Base-by-base conservation (phyloP, 768 basidiomycete genomes). In the Leccinum fibrillosum region DNA sequence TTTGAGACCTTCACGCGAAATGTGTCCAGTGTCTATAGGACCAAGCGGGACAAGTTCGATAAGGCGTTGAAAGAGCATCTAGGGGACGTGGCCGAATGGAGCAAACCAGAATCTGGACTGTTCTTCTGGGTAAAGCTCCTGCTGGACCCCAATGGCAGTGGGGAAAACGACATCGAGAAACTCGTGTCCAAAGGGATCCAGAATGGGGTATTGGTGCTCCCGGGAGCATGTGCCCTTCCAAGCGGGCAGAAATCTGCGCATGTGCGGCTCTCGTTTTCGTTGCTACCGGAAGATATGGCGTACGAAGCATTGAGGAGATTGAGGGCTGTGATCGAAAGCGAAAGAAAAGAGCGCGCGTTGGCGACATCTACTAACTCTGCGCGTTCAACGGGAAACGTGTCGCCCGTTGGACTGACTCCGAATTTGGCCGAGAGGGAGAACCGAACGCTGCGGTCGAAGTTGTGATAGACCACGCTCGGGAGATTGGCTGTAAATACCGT, bases 181-280 rank as follows among this genome's bases (percentile, higher is more conserved):
- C 67, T 92, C 66, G 78, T 79, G 53, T 85, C 81, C 21, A 85
- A 82, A 4, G 90, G 90, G 9, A 78, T 89, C 49, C 82, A 84
- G 64, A 81, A 82, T 25, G 92, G 92, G 17, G 89, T 93, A 11
- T 81, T 94, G 23, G 90, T 88, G 35, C 80, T 95, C 10, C 92
- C 92, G 4, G 91, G 90, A 13, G 83, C 79, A 3, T 83, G 82
- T n/a, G 91, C 91, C 74, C 75, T 86, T 55, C 89, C 90, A 12
- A 84, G 81, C 58, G 84, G 83, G 15, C 73, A 79, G 28, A 83
- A 79, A 69, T 85, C 86, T 19, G 75, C 82, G 25, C 88, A 87
- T 68, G 86, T 93, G 34, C 78, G 93, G 35, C 87, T 89, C 30
- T 77, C 86, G 44, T 93, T 94, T 73, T 88, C 86, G 66, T 49